These are phyloP conservation scores for Thuja plicata DNA, from an alignment of 83 land plant genomes.

Conservation along the genomic window DNA sequence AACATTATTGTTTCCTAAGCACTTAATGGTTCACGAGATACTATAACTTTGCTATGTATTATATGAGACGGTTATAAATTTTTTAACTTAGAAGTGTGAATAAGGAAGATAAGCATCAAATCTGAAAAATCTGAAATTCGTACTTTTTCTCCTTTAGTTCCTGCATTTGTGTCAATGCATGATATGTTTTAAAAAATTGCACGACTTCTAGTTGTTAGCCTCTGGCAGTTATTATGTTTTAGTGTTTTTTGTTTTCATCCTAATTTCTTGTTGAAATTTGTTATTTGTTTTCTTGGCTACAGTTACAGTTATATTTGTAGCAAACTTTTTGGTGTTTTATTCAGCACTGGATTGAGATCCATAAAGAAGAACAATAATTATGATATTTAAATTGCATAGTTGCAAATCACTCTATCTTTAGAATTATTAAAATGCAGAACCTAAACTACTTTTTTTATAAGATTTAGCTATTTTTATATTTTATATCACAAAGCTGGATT, in stretches of 20 bases:
- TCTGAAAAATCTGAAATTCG: neutral
- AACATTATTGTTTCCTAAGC: too few relatives aligned
- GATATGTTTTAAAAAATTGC: neutral
- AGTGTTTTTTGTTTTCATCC: neutral
- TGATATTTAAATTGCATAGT: neutral
- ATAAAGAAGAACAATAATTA: neutral
- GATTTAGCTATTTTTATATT: neutral
- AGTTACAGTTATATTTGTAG: neutral
- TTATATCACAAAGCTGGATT: neutral
- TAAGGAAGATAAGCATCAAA: neutral
- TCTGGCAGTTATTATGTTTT: neutral
- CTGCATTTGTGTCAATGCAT: neutral
- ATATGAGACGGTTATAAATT: neutral
- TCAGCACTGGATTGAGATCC: neutral
- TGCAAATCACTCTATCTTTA: neutral
- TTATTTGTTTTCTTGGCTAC: neutral
- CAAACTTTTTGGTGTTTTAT: neutral
- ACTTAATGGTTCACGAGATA: neutral
- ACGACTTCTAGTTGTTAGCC: neutral
- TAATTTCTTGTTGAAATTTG: too few relatives aligned
- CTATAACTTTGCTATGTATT: neutral
- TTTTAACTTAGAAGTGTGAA: too few relatives aligned
- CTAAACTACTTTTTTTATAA: neutral
- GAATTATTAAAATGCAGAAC: neutral
- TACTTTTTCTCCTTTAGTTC: neutral